These are phyloP conservation scores for Talaromyces verruculosus DNA, from an alignment of 2,329 filamentous ascomycete species.

Conservation along the genomic window DNA sequence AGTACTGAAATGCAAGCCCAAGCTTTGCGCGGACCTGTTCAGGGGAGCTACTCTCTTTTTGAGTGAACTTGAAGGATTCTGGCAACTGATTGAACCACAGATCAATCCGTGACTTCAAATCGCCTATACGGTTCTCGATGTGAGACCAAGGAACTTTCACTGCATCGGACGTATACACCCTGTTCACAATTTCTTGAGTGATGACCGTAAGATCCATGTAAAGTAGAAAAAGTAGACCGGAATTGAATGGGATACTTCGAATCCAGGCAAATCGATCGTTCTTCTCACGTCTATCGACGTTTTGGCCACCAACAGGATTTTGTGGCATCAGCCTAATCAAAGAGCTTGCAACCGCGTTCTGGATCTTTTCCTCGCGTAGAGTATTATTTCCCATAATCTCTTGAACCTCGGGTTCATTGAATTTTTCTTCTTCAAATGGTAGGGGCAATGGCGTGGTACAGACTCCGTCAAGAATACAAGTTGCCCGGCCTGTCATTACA, in stretches of 20 bases:
- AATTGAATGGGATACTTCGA: slow-evolving; percentile 36
- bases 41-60: slow-evolving; percentile 35
- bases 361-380: slow-evolving; percentile 35
- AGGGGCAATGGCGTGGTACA: slow-evolving; percentile 46
- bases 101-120: slow-evolving; percentile 40
- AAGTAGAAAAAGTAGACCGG: slow-evolving; percentile 41
- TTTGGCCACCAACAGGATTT: slow-evolving; percentile 32
- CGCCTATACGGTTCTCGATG: slow-evolving; percentile 42
- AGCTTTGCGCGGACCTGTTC: slow-evolving; percentile 41
- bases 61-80: slow-evolving; percentile 38
- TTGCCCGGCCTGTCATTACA: slow-evolving; percentile 48
- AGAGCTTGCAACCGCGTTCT: slow-evolving; percentile 32
- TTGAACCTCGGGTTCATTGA: slow-evolving; percentile 35
- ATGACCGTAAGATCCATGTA: slow-evolving; percentile 42
- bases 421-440: slow-evolving; percentile 43
- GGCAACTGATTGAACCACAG: slow-evolving; percentile 42
- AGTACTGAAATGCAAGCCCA: slow-evolving; percentile 45
- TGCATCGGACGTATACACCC: slow-evolving; percentile 44
- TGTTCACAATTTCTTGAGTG: slow-evolving; percentile 44
- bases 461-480: slow-evolving; percentile 44
- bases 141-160: slow-evolving; percentile 42
- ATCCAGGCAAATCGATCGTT: slow-evolving; percentile 32
- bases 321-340: slow-evolving; percentile 34
- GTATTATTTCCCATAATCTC: slow-evolving; percentile 34
- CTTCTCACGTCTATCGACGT: slow-evolving; percentile 26